Evolutionary conservation across 768 basidiomycete species (phyloP), one percentile per base, ranked within the genome.

Genomic region (Pleurotus sapidus): DNA sequence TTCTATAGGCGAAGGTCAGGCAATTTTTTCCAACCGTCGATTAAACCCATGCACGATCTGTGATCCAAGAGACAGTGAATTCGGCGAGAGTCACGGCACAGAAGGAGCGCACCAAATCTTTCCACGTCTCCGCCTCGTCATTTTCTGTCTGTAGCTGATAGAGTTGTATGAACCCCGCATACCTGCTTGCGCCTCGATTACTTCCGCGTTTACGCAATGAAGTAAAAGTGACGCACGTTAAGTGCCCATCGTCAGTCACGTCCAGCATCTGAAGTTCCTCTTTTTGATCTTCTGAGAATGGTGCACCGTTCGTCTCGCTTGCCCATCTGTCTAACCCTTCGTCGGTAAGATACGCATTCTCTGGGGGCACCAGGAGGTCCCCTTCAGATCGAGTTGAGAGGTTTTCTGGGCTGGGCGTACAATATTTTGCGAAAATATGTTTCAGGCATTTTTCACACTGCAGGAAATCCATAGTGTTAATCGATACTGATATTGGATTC

Each of bases 71-170:
- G 30, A 9, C 9, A 9, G 30, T 34, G 30, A 34, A 34, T 34
- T 34, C 30, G 11, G 9, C 11, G 30, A 34, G 30, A 34, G 30
- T 9, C 30, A 8, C 30, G 58, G 15, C n/a, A 6, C 24, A 49
- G 17, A 11, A 5, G 60, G 24, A 49, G 67, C 84, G 63, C 63
- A 90, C 88, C 61, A 92, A 71, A 74, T 92, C 91, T 70, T 81
- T 77, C 89, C 88, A 93, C 6, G 91, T 93, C 71, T 93, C 89
- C 67, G 86, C 86, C 62, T 91, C 88, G 60, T 92, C 91, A 60
- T 84, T 89, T 63, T 90, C 88, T 1, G 89, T 91, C 68, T 93
- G 91, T n/a, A 92, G 72, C 63, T 90, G 87, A 65, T 92, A 93
- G 55, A 93, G 83, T 67, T 92, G 89, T 67, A 91, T 66, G 65